Evolutionary conservation across 352 stramenopile genomes (phyloP).

Genomic region (Phytopythium kandeliae): DNA sequence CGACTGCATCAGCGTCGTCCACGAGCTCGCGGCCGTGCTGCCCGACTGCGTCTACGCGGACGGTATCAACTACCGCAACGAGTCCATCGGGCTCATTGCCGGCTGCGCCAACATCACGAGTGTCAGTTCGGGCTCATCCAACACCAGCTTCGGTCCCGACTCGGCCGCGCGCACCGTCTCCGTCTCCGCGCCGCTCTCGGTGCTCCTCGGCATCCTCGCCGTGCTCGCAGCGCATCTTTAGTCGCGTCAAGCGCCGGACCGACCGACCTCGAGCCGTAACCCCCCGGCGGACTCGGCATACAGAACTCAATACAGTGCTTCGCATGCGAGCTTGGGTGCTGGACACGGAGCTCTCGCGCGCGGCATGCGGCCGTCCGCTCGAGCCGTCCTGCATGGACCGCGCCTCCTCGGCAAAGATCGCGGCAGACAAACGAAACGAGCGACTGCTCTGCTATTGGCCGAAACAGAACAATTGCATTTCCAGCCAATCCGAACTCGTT

Average conservation of each 20-base stretch:
- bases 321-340: too few relatives aligned
- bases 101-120: neutral
- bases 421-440: too few relatives aligned
- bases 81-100: constrained; percentile 3
- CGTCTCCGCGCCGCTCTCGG: neutral
- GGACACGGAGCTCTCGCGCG: too few relatives aligned
- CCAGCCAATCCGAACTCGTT: neutral
- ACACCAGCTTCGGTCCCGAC: neutral
- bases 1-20: constrained; percentile 2
- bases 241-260: too few relatives aligned
- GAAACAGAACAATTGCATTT: neutral
- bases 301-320: too few relatives aligned
- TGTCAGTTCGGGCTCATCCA: neutral
- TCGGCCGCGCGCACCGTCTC: neutral
- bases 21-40: constrained; percentile 5
- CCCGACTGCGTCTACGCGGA: constrained; percentile 7
- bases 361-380: too few relatives aligned
- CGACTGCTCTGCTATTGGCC: too few relatives aligned
- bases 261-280: too few relatives aligned
- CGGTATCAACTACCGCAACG: constrained; percentile 8
- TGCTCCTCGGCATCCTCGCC: neutral
- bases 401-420: neutral
- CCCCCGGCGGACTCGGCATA: too few relatives aligned
- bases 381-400: too few relatives aligned
- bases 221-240: neutral